Evolutionary conservation across 2,329 filamentous ascomycete species (phyloP), one percentile per base, ranked within the genome.

Genomic region (Xylariaceae sp.): DNA sequence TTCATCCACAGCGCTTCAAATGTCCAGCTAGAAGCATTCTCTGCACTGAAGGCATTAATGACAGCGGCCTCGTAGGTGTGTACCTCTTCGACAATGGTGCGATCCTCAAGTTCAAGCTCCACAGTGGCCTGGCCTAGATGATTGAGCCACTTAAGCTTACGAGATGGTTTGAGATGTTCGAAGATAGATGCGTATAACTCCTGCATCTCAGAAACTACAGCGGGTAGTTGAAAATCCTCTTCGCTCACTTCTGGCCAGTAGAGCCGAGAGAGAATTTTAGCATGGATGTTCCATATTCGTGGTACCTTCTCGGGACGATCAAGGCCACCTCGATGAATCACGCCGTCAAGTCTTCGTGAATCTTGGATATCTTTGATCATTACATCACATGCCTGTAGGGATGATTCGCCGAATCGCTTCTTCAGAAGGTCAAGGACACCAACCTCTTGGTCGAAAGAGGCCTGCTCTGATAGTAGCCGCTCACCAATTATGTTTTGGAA

Each of bases 301-400:
- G 65, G 50, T 16, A 61, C 53, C 44, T 63, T 64, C 6, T 64
- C 57, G 39, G 59, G 61, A 16, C 62, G 61, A 43, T 59, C 64
- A 36, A 64, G 52, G 37, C 63, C 58, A 46, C 64, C 76, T 51
- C 78, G 80, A 35, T 84, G 78, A 40, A 96, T 84, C 10, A 81
- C 76, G 6, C 78, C 75, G 67, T 97, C 89, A 54, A 95, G 83
- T 35, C 84, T 81, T 56, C 81, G 81, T 1, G 92, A 96, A 66
- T 97, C 92, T 60, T 89, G 82, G 29, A 97, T 89, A 69, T 99
- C 94, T 59, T 88, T 90, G 52, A 99, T 83, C 94, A 99, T 99
- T 65, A 99, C 94, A 68, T 99, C 93, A 71, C 92, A 97, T 42
- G 90, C 89, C 69, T 97, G 94, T 39, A 99, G 77, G 13, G 91